Conservation (phyloP, 179 eudicot species). For the Camellia oleifera region DNA sequence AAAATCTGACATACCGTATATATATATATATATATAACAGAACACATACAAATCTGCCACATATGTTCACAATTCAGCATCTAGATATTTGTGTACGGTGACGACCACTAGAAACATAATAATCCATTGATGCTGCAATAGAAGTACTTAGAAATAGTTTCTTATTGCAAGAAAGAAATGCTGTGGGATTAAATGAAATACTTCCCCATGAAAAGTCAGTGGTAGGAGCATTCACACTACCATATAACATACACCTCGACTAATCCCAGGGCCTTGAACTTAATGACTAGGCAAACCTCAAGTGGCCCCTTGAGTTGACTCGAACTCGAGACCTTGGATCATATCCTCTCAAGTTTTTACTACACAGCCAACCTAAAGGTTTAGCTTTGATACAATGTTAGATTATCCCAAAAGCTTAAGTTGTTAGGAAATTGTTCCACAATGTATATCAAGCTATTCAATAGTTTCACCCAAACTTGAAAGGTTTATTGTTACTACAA, state of each 20-base stretch:
- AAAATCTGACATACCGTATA: constrained; percentile 6
- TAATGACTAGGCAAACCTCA: no score
- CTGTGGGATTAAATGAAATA: not conserved
- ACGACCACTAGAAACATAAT: not conserved
- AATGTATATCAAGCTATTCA: no score
- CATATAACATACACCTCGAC: not conserved
- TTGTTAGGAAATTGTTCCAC: no score
- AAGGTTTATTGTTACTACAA: not conserved
- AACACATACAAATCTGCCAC: not conserved
- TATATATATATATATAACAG: not conserved
- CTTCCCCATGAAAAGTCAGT: not conserved
- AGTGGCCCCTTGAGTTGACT: no score
- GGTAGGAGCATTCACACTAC: not conserved
- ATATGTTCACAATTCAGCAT: not conserved
- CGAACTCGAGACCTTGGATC: no score
- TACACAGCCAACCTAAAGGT: no score
- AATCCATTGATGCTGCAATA: not conserved
- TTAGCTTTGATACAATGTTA: no score
- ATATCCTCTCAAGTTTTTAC: no score
- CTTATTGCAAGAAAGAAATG: constrained; percentile 1
- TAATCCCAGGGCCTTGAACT: no score
- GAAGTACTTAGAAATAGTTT: not conserved
- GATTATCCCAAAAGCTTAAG: no score
- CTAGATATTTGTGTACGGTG: not conserved
- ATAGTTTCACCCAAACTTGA: not conserved